Conservation (phyloP, 2,329 filamentous ascomycete species). For the Myriosclerotinia scirpicola region DNA sequence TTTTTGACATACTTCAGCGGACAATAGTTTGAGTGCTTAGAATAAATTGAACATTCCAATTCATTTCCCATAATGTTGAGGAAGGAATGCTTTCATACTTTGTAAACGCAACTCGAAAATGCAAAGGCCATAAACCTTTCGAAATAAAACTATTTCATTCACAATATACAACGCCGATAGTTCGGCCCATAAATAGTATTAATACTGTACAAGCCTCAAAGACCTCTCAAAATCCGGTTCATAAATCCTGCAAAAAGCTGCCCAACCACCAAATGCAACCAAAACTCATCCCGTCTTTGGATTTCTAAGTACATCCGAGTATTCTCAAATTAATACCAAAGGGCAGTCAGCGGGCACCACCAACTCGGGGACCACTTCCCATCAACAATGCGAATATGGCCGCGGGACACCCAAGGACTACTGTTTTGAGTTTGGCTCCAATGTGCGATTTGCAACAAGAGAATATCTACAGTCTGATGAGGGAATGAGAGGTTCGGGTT, state of each 20-base stretch:
- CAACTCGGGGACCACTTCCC: background rate
- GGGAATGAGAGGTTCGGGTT: too few species aligned
- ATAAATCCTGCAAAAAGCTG: too few species aligned
- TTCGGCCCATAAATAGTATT: background rate
- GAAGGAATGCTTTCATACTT: background rate
- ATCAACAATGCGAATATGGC: too few species aligned
- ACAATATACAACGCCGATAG: background rate
- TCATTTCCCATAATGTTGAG: too few species aligned
- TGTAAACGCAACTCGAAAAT: background rate
- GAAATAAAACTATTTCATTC: background rate
- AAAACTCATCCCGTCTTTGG: background rate
- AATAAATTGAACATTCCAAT: background rate
- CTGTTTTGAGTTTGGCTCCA: background rate
- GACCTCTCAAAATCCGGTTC: too few species aligned
- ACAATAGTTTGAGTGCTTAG: background rate
- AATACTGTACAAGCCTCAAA: background rate
- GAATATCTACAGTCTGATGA: too few species aligned
- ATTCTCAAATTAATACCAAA: background rate
- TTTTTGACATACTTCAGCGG: background rate
- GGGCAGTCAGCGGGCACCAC: background rate
- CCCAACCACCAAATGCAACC: background rate
- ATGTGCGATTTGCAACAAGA: background rate
- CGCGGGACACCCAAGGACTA: background rate
- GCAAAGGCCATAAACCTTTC: background rate
- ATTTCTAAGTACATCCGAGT: too few species aligned